Evolutionary conservation across 2,329 filamentous ascomycete genomes (phyloP), one percentile per base, ranked within the genome.

Genomic region (Botrytis fabae): DNA sequence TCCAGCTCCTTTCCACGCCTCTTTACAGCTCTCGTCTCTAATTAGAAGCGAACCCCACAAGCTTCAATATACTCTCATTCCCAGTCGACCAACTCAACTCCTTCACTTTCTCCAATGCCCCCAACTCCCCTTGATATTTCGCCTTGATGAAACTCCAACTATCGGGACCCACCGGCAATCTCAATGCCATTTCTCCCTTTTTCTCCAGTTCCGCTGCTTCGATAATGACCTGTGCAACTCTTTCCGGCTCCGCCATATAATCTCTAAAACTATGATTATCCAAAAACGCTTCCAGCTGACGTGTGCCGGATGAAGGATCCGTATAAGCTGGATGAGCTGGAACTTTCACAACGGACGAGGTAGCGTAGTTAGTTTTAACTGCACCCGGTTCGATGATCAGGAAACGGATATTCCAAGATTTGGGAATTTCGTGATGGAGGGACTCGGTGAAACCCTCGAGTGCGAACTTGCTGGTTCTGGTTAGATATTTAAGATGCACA

Each of bases 341-440:
- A 14, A 32, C 28, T 59, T 46, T 20, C 51, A 72, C 28, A n/a
- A 40, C 28, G 18, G 60, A 38, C 14, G 65, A 22, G 3, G 35
- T 60, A 5, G 63, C 59, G 64, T 75, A 84, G 32, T 83, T 81
- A 0, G 83, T 84, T 68, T 78, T 80, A 42, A 84, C 82, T 12
- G 80, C 82, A n/a, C 82, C 82, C 0, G 83, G 83, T 72, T 84
- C 82, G 4, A 83, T 71, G 0, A 83, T 81, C 0, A 79, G 80
- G 0, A 84, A 77, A 44, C 80, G 82, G 75, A 85, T 83, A 0
- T 83, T 83, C 1, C 84, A 79, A 0, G 80, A 71, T 16, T 71
- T 81, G 0, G 79, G 32, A 0, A 84, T 71, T 42, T 85, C 83
- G 20, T 77, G 73, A 0, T 78, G 70, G 0, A 85, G 74, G 0